These are phyloP conservation scores for Benincasa hispida DNA, from an alignment of 306 rosid genomes.

Conservation along the genomic window DNA sequence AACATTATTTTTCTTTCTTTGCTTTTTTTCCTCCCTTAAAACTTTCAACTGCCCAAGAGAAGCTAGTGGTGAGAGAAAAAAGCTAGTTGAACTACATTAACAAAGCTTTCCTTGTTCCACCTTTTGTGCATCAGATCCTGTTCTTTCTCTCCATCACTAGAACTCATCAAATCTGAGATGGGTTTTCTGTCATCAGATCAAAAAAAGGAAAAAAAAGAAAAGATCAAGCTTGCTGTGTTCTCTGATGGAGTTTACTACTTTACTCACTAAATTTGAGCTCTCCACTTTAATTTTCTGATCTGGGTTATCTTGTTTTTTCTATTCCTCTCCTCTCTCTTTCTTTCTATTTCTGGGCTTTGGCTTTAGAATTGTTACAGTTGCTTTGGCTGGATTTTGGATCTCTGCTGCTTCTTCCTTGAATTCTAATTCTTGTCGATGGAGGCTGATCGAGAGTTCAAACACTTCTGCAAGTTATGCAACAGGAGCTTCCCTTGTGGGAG, in stretches of 20 bases:
- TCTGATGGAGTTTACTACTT: conserved; percentile 6
- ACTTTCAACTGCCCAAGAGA: conserved; percentile 33
- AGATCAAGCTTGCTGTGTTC: background rate
- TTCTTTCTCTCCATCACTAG: conserved; percentile 17
- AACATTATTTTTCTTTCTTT: background rate
- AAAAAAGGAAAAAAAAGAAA: background rate
- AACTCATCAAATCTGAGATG: conserved; percentile 18
- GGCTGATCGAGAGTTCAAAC: conserved; percentile 39
- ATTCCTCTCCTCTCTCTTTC: background rate
- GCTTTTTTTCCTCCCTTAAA: conserved; percentile 7
- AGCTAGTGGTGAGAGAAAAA: conserved; percentile 15
- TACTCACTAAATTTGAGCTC: conserved; percentile 9
- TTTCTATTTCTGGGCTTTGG: conserved; percentile 1
- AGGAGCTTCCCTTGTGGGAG: conserved; percentile 78
- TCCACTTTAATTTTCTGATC: background rate
- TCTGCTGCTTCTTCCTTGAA: background rate
- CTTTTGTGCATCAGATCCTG: conserved; percentile 46
- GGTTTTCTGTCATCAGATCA: conserved; percentile 12
- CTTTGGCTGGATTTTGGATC: conserved; percentile 1
- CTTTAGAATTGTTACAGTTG: background rate
- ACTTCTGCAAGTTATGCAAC: conserved; percentile 71
- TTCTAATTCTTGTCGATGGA: conserved; percentile 29
- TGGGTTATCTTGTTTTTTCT: background rate
- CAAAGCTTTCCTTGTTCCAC: conserved; percentile 8
- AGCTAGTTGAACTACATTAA: conserved; percentile 15